These are phyloP conservation scores for Sporobolus alterniflorus DNA, from an alignment of 202 grass and related monocot genomes.

Conservation along the genomic window DNA sequence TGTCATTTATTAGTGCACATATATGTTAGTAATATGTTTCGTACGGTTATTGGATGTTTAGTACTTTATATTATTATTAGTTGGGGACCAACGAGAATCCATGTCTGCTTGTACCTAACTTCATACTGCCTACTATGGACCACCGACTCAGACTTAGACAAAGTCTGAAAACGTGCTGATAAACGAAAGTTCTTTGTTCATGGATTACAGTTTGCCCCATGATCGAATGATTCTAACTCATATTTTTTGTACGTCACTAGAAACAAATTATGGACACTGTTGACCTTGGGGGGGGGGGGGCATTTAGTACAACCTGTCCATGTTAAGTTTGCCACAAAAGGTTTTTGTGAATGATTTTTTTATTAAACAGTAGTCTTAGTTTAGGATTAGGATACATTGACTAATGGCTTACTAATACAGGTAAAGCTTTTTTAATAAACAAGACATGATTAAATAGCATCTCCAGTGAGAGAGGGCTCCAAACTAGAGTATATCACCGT, in stretches of 20 bases:
- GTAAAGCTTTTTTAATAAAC: not conserved
- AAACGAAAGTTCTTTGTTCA: conserved; percentile 26
- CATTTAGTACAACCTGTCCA: conserved; percentile 18
- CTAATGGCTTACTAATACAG: conserved; percentile 1
- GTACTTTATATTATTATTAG: too few species aligned
- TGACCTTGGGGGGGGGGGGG: conserved; percentile 39
- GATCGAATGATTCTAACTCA: conserved; percentile 23
- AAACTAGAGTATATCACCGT: conserved; percentile 19
- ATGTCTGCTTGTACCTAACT: not conserved
- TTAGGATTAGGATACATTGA: conserved; percentile 4
- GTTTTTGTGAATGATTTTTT: conserved; percentile 7
- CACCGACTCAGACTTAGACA: conserved; percentile 18
- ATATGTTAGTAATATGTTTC: not conserved
- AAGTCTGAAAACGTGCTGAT: conserved; percentile 29
- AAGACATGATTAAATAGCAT: conserved; percentile 35
- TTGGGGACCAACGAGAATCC: conserved; percentile 8
- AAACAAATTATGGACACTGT: conserved; percentile 31
- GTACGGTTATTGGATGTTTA: conserved; percentile 10
- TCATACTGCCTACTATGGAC: conserved; percentile 11
- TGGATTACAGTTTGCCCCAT: conserved; percentile 32
- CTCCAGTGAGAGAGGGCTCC: conserved; percentile 1
- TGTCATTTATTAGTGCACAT: not conserved
- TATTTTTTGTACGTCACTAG: conserved; percentile 19
- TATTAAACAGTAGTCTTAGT: conserved; percentile 13
- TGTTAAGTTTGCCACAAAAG: not conserved